A percentile compares a stretch with the other conserved stretches of the same genome.
Conservation (phyloP, 257 asterid genomes). For the Leptodermis oblonga region DNA sequence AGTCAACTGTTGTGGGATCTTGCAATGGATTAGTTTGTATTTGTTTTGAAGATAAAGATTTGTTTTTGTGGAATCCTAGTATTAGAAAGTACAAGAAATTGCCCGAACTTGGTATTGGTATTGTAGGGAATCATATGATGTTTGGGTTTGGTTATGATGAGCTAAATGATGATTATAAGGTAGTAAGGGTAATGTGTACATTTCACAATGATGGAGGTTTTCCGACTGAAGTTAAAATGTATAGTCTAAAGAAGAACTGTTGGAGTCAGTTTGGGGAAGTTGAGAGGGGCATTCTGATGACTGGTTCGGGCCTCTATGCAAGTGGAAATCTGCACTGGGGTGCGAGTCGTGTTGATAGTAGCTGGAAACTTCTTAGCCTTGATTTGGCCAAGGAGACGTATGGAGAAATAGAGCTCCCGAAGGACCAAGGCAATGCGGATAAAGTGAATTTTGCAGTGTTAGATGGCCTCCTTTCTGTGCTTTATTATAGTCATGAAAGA, state of each 20-base stretch:
- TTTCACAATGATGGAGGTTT: constrained; percentile 6
- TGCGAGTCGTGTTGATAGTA: constrained; percentile 15
- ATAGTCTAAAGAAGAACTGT: no score
- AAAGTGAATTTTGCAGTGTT: constrained; percentile 25
- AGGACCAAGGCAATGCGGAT: constrained; percentile 19
- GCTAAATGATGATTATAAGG: no score
- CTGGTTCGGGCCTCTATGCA: constrained; percentile 28
- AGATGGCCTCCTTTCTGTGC: constrained; percentile 32
- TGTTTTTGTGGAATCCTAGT: constrained; percentile 31
- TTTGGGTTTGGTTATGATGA: constrained; percentile 33
- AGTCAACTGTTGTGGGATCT: no score
- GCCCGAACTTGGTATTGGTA: constrained; percentile 10
- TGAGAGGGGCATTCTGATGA: constrained; percentile 22
- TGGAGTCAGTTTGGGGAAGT: constrained; percentile 42
- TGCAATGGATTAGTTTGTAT: constrained; percentile 21
- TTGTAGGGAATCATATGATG: constrained; percentile 3
- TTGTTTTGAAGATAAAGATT: constrained; percentile 9
- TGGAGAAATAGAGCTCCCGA: constrained; percentile 29
- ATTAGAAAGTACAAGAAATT: constrained; percentile 9
- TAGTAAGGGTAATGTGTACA: constrained; percentile 34
- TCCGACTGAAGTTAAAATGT: constrained; percentile 31
- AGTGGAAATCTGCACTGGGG: no score
- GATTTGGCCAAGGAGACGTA: constrained; percentile 42
- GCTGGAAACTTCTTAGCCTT: constrained; percentile 37
- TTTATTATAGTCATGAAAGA: constrained; percentile 24